Base-by-base conservation (phyloP, 805 yeast species). In the Metschnikowia kofuensis region DNA sequence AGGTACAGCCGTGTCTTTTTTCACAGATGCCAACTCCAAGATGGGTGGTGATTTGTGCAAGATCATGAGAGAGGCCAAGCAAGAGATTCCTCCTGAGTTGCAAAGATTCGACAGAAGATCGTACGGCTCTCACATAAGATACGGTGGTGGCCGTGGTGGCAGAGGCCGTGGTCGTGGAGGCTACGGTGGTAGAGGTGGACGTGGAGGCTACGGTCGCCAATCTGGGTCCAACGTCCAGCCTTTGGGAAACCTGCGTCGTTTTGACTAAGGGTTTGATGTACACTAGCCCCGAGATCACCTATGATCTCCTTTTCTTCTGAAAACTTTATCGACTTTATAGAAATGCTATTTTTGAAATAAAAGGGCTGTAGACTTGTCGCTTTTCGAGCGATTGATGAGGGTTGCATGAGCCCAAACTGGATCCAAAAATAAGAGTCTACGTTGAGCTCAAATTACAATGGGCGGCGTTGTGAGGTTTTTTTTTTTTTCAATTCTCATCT, bases 1-100 rank as follows among this genome's bases (percentile, higher is more conserved):
- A 54, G 99, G 99, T 80, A 91, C 94, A 54, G 97, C 99, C 48
- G 82, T 90, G 58, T 89, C 98, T 8, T 83, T 92, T 70, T 94
- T 94, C 81, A 89, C 97, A 51, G 87, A 83, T 56, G 91, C 78
- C 57, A 89, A 90, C 78, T 76, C 89, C 61, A 83, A 86, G 74
- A 81, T 90, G 72, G 97, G 98, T 60, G 87, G 88, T 62, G 94
- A 89, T 63, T 80, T 94, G 66, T 81, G 92, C 63, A 85, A 87
- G 63, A 91, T 94, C 64, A 79, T 94, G 79, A 82, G 84, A 70
- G 99, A 94, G 79, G 99, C 99, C 57, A 87, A 92, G 67, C 99
- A 94, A 75, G 79, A 80, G 52, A 75, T 94, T 60, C 95, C 96
- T 57, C 85, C 85, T 46, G 89, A 83, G 65, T 79, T 94, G 63